Base-by-base conservation (phyloP, 805 yeast genomes). In the Candida nitratophila region DNA sequence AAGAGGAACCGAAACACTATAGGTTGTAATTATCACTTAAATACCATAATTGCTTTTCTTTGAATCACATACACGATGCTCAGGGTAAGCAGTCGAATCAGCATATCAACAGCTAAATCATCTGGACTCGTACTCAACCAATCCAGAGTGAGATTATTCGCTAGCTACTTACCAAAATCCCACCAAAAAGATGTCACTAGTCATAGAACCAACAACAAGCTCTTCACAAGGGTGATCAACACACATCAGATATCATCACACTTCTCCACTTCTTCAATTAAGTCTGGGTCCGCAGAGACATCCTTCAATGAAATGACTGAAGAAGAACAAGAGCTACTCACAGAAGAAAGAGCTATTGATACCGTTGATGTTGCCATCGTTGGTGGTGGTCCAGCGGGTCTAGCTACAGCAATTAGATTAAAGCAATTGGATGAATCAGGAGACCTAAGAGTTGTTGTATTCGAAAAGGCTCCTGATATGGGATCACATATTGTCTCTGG, bases 381-480 rank as follows among this genome's bases (percentile, higher is more conserved):
- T 2, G 99, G 99, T 37, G 98, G 95, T 31, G 99, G 99, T 0
- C 98, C 98, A 7, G 95, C 98, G 1, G 99, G 99, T 3, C 69
- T 93, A 41, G 90, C 96, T 1, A 83, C 99, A 2, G 98, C 98
- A 12, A 93, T 93, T 49, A 75, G 77, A 52, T 69, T 88, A 47
- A 93, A 93, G 62, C 96, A 90, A 60, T 66, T 91, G 31, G 96
- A 90, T 57, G 68, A 73, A 43, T 65, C 71, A 26, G 84, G 83
- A 1, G 67, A 67, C 21, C 65, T 88, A 41, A 72, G 99, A 47
- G 95, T 93, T 31, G 84, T 93, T 10, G 88, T 93, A 1, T 68
- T 93, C 34, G 99, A 93, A 55, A 93, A 93, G 59, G 95, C 95
- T 1, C 80, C 89, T 15, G 97, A 89, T 59, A 78, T 93, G 71